These are phyloP conservation scores for Arxiozyma bovina DNA, from an alignment of 1,139 yeast genomes.

Conservation along the genomic window DNA sequence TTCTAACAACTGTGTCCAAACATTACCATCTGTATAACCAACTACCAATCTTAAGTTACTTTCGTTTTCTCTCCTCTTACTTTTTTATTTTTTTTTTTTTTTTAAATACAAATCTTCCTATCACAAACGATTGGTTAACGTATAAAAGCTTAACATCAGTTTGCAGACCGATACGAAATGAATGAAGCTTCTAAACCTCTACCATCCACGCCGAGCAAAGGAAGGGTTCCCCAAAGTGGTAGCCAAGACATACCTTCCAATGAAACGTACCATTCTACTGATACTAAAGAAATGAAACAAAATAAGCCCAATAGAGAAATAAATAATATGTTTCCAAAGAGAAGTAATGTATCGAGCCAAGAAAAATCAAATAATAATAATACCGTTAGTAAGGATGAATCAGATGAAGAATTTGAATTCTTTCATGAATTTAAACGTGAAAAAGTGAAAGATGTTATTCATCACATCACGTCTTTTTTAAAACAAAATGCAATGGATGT, in stretches of 20 bases:
- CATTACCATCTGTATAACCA: neutral
- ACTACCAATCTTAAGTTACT: neutral
- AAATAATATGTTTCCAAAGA: neutral
- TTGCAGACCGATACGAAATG: neutral
- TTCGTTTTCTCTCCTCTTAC: neutral
- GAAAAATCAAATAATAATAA: neutral
- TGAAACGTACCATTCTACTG: neutral
- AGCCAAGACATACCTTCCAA: neutral
- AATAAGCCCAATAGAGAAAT: neutral
- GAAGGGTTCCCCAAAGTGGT: neutral
- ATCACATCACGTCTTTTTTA: slow-evolving; percentile 55
- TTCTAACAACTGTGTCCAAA: neutral
- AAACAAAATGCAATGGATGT: slow-evolving; percentile 45
- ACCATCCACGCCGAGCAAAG: slow-evolving; percentile 4
- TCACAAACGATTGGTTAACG: neutral
- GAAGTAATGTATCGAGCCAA: neutral
- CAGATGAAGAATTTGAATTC: slow-evolving; percentile 32
- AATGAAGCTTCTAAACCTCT: slow-evolving; percentile 6
- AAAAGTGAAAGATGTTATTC: slow-evolving; percentile 55
- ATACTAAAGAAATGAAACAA: neutral
- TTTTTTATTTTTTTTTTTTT: too few species aligned
- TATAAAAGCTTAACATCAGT: neutral
- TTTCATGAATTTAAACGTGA: slow-evolving; percentile 51
- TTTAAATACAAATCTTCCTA: neutral
- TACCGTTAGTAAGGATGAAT: slow-evolving; percentile 9